Conservation (phyloP, 768 basidiomycete genomes). For the Agrocybe chaxingu region DNA sequence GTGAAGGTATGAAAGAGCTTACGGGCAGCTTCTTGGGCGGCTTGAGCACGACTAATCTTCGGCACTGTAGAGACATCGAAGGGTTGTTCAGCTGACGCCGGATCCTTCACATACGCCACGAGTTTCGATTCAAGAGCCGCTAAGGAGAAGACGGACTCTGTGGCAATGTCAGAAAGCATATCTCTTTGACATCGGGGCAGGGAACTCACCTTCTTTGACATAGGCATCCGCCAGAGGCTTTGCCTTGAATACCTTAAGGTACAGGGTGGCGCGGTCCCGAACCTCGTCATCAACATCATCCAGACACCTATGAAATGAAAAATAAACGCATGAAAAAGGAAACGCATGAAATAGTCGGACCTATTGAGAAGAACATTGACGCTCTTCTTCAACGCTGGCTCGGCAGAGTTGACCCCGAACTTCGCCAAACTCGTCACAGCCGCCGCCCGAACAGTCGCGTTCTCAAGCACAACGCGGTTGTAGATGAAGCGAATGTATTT, state of each 20-base stretch:
- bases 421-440: constrained; percentile 94
- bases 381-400: constrained; percentile 76
- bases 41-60: constrained; percentile 91
- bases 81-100: constrained; percentile 61
- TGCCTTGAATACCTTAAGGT: constrained; percentile 81
- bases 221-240: constrained; percentile 79
- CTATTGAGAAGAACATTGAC: constrained; percentile 84
- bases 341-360: constrained; percentile 33
- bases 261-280: constrained; percentile 94
- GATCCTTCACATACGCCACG: constrained; percentile 90
- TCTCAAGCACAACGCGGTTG: constrained; percentile 98
- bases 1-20: constrained; percentile 25
- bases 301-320: constrained; percentile 61
- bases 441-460: constrained; percentile 95
- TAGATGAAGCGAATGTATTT: constrained; percentile 99
- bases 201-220: constrained; percentile 78
- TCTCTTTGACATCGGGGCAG: background rate
- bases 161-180: constrained; percentile 5
- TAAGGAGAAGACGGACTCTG: constrained; percentile 94
- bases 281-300: constrained; percentile 99
- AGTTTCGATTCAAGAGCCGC: constrained; percentile 87
- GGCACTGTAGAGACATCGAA: constrained; percentile 87
- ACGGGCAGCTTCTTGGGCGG: constrained; percentile 87
- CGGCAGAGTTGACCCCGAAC: constrained; percentile 88
- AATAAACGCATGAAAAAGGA: background rate